These are phyloP conservation scores for Triticum timopheevii DNA, from an alignment of 176 grass and related monocot genomes.

Conservation along the genomic window DNA sequence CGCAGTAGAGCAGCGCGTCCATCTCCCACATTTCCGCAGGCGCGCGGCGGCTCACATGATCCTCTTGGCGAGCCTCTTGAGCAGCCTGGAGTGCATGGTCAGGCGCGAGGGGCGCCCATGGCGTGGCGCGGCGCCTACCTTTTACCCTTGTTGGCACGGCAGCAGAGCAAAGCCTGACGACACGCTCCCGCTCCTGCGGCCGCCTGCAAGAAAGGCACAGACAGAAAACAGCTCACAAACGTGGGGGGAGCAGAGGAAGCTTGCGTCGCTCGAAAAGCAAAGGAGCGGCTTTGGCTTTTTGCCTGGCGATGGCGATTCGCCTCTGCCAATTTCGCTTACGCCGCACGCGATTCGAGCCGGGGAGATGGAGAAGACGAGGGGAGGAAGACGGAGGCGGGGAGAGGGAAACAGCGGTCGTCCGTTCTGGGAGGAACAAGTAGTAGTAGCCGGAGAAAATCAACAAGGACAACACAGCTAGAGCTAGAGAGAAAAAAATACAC, in stretches of 20 bases:
- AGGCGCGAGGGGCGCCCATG: constrained; percentile 30
- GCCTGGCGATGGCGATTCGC: constrained; percentile 13
- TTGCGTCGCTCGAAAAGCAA: constrained; percentile 48
- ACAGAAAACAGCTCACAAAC: constrained; percentile 42
- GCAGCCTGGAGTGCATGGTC: constrained; percentile 43
- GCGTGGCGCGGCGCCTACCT: constrained; percentile 5
- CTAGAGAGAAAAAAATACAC: neutral
- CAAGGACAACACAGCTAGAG: constrained; percentile 10
- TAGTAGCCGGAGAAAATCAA: constrained; percentile 50
- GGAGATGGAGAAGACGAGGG: constrained; percentile 5
- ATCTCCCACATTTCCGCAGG: constrained; percentile 42
- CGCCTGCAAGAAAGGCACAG: constrained; percentile 5
- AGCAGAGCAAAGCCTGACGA: neutral
- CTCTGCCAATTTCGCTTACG: constrained; percentile 29
- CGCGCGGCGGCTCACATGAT: constrained; percentile 39
- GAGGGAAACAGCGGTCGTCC: constrained; percentile 42
- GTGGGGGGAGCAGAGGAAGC: constrained; percentile 18
- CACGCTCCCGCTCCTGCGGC: constrained; percentile 29
- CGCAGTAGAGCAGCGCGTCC: constrained; percentile 38
- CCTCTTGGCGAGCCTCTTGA: constrained; percentile 50
- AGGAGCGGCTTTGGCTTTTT: constrained; percentile 38
- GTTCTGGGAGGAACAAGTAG: constrained; percentile 31
- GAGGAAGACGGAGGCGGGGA: neutral
- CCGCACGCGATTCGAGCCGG: constrained; percentile 49
- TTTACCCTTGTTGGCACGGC: constrained; percentile 17